A percentile compares a stretch with the other conserved stretches of the same genome.
These are phyloP conservation scores for Pseudopyricularia cyperi DNA, from an alignment of 2,329 filamentous ascomycete species.

Conservation along the genomic window DNA sequence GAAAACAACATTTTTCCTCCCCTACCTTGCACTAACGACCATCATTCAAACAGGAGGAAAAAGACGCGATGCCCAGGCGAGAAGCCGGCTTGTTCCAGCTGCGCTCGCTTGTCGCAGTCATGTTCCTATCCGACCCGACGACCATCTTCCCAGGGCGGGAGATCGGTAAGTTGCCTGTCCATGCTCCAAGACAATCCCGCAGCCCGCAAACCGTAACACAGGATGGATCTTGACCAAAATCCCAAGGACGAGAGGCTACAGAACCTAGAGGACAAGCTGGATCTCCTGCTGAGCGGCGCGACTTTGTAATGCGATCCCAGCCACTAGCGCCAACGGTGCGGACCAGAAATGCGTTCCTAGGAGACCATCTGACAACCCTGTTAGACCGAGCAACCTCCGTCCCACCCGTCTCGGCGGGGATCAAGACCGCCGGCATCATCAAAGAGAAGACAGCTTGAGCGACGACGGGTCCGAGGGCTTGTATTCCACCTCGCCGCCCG, in stretches of 20 bases:
- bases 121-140: slow-evolving; percentile 9
- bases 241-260: slow-evolving; percentile 34
- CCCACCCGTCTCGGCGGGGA: neutral
- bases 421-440: neutral
- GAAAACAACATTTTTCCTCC: neutral
- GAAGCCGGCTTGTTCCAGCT: slow-evolving; percentile 36
- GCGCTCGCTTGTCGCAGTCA: slow-evolving; percentile 30
- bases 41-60: slow-evolving; percentile 22
- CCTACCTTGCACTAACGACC: neutral
- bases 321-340: neutral
- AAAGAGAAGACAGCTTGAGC: neutral
- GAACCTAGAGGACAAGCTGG: slow-evolving; percentile 36
- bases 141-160: neutral
- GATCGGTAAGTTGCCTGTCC: neutral
- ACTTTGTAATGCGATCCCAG: slow-evolving; percentile 15
- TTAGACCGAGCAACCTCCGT: slow-evolving; percentile 1
- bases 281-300: slow-evolving; percentile 29
- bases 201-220: neutral
- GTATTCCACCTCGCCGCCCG: neutral
- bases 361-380: slow-evolving; percentile 2
- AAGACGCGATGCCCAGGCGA: slow-evolving; percentile 39
- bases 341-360: neutral
- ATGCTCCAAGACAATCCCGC: neutral
- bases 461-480: neutral
- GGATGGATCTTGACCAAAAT: neutral